Percentiles rank a stretch among this genome's conserved stretches.
These are phyloP conservation scores for Gonium pectorale DNA, from an alignment of 139 green algal genomes.

Conservation along the genomic window DNA sequence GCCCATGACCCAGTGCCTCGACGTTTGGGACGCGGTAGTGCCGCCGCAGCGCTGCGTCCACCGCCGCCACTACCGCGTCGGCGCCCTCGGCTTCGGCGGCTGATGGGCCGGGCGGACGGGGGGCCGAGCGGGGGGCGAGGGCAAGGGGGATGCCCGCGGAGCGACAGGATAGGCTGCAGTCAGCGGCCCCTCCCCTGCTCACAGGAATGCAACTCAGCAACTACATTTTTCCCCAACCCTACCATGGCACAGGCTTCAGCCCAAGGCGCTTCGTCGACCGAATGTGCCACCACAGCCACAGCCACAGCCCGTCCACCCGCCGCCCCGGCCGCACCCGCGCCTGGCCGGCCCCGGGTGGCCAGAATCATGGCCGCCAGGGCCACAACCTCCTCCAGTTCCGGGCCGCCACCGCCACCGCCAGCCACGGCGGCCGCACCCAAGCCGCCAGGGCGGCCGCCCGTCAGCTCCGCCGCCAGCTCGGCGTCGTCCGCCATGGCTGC, in stretches of 20 bases:
- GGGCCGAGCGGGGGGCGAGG: no score
- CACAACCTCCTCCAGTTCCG: not conserved
- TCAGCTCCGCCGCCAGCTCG: not conserved
- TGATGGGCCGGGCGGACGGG: no score
- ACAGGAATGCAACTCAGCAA: no score
- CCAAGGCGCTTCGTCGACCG: no score
- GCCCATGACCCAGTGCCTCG: not conserved
- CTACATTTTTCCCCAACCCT: no score
- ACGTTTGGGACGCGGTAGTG: constrained; percentile 3
- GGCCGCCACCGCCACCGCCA: no score
- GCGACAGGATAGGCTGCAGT: no score
- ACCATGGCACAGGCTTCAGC: no score
- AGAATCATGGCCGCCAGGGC: not conserved
- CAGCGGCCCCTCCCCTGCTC: no score
- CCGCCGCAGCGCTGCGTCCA: not conserved
- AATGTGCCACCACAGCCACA: no score
- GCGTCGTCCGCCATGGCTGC: not conserved
- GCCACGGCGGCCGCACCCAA: not conserved
- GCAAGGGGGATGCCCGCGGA: no score
- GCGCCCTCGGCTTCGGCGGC: not conserved
- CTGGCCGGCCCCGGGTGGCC: not conserved
- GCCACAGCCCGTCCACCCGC: no score
- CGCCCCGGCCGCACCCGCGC: not conserved
- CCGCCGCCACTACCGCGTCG: not conserved
- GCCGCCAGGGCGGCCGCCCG: not conserved